Evolutionary conservation across 441 rosid species (phyloP).

Genomic region (Manihot esculenta): DNA sequence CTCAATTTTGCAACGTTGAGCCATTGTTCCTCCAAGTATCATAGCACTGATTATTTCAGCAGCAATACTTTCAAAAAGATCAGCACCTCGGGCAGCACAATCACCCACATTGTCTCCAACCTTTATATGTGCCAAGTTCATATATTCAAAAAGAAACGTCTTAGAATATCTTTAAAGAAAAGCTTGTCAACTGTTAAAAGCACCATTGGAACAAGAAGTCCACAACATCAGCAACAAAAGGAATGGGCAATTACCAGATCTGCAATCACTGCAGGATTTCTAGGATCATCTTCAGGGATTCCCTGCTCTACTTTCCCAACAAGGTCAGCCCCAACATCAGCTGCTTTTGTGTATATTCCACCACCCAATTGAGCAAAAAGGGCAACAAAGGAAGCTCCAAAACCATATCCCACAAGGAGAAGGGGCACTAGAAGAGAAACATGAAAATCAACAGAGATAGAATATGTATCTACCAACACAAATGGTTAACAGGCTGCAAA

Average conservation of each 20-base stretch:
- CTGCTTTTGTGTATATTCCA: conserved; percentile 97
- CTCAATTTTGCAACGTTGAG: conserved; percentile 87
- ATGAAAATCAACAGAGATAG: conserved; percentile 21
- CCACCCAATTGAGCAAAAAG: conserved; percentile 99
- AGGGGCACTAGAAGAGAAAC: conserved; percentile 74
- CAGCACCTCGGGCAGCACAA: conserved; percentile 99
- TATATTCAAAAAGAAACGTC: neutral
- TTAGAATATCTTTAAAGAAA: neutral
- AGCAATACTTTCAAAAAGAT: conserved; percentile 98
- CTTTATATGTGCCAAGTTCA: conserved; percentile 38
- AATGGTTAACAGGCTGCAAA: conserved; percentile 3
- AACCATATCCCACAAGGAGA: conserved; percentile 98
- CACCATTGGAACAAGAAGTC: neutral
- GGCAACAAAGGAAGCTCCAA: conserved; percentile 99
- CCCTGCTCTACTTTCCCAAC: conserved; percentile 99
- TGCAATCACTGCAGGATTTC: conserved; percentile 99
- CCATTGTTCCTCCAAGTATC: conserved; percentile 99
- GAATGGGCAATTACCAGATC: conserved; percentile 65
- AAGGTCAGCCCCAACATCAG: conserved; percentile 99
- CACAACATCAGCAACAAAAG: conserved; percentile 4
- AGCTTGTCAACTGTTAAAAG: neutral
- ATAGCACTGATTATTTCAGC: conserved; percentile 99
- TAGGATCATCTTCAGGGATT: conserved; percentile 99
- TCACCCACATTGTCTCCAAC: conserved; percentile 99
- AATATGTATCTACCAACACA: neutral